These are phyloP conservation scores for Chaetothyriales sp. DNA, from an alignment of 2,329 filamentous ascomycete genomes.

Conservation along the genomic window DNA sequence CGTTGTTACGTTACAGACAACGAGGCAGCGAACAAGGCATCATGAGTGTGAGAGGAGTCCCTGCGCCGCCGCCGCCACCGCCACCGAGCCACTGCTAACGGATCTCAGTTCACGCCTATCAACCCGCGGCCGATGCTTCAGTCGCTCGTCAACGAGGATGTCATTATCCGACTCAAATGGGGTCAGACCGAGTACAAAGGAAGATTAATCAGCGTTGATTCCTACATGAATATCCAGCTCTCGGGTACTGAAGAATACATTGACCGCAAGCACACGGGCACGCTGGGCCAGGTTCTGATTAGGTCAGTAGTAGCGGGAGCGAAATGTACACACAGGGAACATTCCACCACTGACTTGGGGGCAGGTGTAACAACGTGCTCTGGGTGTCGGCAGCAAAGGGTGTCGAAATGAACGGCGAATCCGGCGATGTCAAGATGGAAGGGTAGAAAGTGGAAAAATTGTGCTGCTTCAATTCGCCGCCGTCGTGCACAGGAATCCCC, in stretches of 20 bases:
- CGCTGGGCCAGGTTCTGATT: conserved; percentile 81
- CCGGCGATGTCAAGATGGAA: conserved; percentile 18
- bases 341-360: conserved; percentile 1
- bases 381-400: conserved; percentile 56
- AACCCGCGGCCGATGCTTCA: conserved; percentile 97
- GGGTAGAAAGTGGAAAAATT: conserved; percentile 6
- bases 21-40: conserved; percentile 7
- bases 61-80: neutral
- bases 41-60: conserved; percentile 25
- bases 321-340: neutral
- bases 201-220: conserved; percentile 78
- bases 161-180: conserved; percentile 93
- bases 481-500: neutral
- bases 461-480: neutral
- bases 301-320: conserved; percentile 53
- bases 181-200: conserved; percentile 96
- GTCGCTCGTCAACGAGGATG: conserved; percentile 80
- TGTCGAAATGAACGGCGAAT: conserved; percentile 29
- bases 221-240: conserved; percentile 98
- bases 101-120: conserved; percentile 62
- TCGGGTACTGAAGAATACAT: conserved; percentile 84
- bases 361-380: conserved; percentile 83
- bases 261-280: conserved; percentile 68
- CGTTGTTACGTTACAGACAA: neutral
- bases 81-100: conserved; percentile 14